Conservation (phyloP, 2,329 filamentous ascomycete species). For the Tolypocladium endophyticum region DNA sequence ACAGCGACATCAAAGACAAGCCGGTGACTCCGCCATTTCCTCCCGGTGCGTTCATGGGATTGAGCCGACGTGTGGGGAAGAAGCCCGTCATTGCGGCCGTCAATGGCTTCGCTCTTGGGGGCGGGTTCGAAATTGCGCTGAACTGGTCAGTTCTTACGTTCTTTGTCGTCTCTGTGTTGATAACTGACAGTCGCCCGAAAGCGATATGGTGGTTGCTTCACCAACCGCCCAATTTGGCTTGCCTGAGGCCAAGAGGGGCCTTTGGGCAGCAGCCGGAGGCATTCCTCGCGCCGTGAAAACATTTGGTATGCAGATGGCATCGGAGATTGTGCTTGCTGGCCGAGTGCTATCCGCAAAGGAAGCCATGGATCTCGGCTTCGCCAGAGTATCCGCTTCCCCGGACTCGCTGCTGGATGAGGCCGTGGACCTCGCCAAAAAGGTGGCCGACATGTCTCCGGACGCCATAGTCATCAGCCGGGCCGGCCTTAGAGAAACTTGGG, state of each 20-base stretch:
- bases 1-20: slow-evolving; percentile 9
- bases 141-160: slow-evolving; percentile 31
- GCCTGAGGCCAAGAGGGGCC: slow-evolving; percentile 42
- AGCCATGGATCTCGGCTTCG: slow-evolving; percentile 5
- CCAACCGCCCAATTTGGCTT: slow-evolving; percentile 39
- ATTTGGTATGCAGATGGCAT: slow-evolving; percentile 33
- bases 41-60: slow-evolving; percentile 31
- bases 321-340: slow-evolving; percentile 38
- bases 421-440: slow-evolving; percentile 20
- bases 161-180: neutral
- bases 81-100: slow-evolving; percentile 51
- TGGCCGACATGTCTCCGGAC: slow-evolving; percentile 23
- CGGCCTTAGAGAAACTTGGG: slow-evolving; percentile 26
- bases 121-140: slow-evolving; percentile 45
- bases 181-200: slow-evolving; percentile 11
- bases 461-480: slow-evolving; percentile 28
- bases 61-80: slow-evolving; percentile 45
- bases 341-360: slow-evolving; percentile 32
- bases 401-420: slow-evolving; percentile 25
- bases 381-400: slow-evolving; percentile 26
- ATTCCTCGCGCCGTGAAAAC: slow-evolving; percentile 38
- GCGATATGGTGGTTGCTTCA: slow-evolving; percentile 42
- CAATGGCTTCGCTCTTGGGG: slow-evolving; percentile 46
- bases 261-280: slow-evolving; percentile 41
- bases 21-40: slow-evolving; percentile 15